Evolutionary conservation across 257 asterid species (phyloP).

Genomic region (Jacaranda mimosifolia): DNA sequence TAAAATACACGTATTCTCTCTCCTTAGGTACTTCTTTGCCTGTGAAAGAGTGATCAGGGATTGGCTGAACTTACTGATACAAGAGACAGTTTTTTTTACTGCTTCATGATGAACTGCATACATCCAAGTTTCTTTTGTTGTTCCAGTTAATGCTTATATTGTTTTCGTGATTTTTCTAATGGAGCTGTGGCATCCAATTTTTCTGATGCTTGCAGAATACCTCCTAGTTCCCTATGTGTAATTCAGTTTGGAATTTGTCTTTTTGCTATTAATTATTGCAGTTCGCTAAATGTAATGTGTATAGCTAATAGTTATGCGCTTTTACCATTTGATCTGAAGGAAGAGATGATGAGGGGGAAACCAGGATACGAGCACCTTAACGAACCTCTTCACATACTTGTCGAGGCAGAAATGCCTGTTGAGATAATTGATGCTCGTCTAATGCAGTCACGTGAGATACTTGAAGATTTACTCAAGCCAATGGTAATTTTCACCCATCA

Average conservation of each 20-base stretch:
- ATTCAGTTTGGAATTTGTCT: conserved; percentile 11
- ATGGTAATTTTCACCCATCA: conserved; percentile 64
- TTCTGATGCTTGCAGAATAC: not conserved
- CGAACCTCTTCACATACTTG: conserved; percentile 94
- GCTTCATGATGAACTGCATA: not conserved
- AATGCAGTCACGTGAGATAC: conserved; percentile 91
- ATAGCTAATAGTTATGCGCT: conserved; percentile 12
- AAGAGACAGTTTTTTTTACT: conserved; percentile 1
- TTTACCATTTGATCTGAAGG: conserved; percentile 60
- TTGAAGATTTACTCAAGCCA: conserved; percentile 93
- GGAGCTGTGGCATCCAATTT: not conserved
- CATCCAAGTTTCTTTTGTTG: not conserved
- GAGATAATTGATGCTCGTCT: conserved; percentile 94
- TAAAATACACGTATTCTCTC: not conserved
- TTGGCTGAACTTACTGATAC: not conserved
- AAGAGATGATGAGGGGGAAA: conserved; percentile 99
- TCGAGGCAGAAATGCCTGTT: conserved; percentile 94
- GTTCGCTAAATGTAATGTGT: not conserved
- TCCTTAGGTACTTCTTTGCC: not conserved
- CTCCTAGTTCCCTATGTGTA: not conserved
- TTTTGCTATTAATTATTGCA: conserved; percentile 9
- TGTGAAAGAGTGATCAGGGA: not conserved
- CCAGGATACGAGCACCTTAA: conserved; percentile 97
- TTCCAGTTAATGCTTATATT: not conserved
- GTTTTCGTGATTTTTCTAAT: not conserved